Base-by-base conservation (phyloP, 768 basidiomycete genomes). In the Pholiota conissans region DNA sequence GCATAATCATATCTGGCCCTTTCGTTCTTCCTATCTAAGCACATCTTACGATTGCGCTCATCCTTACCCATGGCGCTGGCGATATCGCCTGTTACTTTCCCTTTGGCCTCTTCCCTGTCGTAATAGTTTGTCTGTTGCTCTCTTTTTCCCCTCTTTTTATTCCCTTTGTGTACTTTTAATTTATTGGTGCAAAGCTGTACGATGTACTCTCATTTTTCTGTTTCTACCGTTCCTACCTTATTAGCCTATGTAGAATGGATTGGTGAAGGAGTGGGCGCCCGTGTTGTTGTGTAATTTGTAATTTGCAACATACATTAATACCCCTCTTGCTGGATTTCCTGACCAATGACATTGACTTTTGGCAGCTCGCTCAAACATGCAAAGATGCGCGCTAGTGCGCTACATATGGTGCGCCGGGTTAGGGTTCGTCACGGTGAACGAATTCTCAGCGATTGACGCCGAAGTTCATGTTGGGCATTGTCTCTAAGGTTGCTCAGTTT, bases 121-220 rank as follows among this genome's bases (percentile, higher is more conserved):
- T 62, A 62, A 61, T 59, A 58, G 53, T 56, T 59, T 34, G 30
- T 55, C 46, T 42, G 47, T 49, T 55, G 39, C 60, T 59, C 9
- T 26, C 35, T 53, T 42, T 53, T 63, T n/a, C n/a, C n/a, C 49
- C 29, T 51, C 54, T 46, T 55, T 60, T 60, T 59, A 61, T 65
- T 58, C 47, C 63, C 61, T 64, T 57, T 70, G 60, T 76, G 74
- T 77, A 73, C 64, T 65, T 61, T 53, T 76, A 78, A 78, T 59
- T 76, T 76, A 78, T 78, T 73, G 55, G 60, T 70, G 68, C 62
- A 56, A 60, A 59, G 59, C 57, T 71, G 67, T 69, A 70, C 58
- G 61, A 68, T 65, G 64, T 67, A 64, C 49, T 67, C 62, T 53
- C 55, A 59, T 59, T 63, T 63, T 57, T 52, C 58, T 61, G 52